Evolutionary conservation across 2,329 filamentous ascomycete species (phyloP), one percentile per base, ranked within the genome.

Genomic region (Penicillium sp.): DNA sequence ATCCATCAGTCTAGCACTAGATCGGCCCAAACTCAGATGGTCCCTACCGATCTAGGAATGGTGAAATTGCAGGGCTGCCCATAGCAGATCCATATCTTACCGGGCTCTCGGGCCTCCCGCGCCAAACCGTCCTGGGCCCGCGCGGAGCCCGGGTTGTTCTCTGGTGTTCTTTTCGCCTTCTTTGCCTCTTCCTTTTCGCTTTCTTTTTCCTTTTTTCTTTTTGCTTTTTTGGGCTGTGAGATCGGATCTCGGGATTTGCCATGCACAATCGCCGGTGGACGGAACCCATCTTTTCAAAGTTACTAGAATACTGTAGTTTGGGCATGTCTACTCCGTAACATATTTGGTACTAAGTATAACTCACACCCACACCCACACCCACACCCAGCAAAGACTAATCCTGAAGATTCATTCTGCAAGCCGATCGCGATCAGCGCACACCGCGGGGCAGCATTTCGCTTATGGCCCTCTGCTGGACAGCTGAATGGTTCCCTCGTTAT

Each of bases 11-110:
- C n/a, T n/a, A n/a, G n/a, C n/a, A n/a, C n/a, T n/a, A n/a, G n/a
- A n/a, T n/a, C n/a, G n/a, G n/a, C n/a, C n/a, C n/a, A 13, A 21
- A 24, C 21, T 20, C 18, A 23, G 20, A n/a, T 12, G 4, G n/a
- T n/a, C n/a, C n/a, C n/a, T n/a, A n/a, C n/a, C n/a, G n/a, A n/a
- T n/a, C n/a, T 23, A 46, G n/a, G 30, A 41, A 41, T 12, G 27
- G 29, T 45, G 43, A 56, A 43, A 55, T 56, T 53, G 39, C 42
- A 50, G 51, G 55, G 32, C 23, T 37, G 23, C 12, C n/a, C 29
- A 36, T 42, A 36, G 56, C 43, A 52, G 56, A 61, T 58, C 54
- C 37, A 47, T 52, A 59, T 58, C 52, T 55, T 23, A 53, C 34
- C 49, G 12, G 26, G 40, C 47, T 46, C 51, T 45, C 51, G 52